phyloP scores from a whole-genome alignment of 2,329 filamentous ascomycete species.

The Aspergillus sp. region DNA sequence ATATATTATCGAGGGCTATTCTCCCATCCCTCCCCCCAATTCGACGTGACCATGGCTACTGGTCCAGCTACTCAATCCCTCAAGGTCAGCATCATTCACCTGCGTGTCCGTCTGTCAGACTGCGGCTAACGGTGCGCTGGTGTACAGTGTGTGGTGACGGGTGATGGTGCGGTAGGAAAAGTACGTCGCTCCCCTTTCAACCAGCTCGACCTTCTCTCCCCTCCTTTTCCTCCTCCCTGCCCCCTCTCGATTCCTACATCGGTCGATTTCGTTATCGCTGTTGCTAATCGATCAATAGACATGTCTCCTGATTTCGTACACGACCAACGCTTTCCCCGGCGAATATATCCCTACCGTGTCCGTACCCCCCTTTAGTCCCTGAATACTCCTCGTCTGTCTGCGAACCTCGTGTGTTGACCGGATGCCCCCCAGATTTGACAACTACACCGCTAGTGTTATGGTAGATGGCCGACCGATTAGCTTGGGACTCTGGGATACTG shows the following conservation, averaged over 20 bases:
- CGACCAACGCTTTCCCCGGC: conserved; percentile 98
- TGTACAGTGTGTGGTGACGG: conserved; percentile 92
- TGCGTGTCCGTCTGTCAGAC: conserved; percentile 19
- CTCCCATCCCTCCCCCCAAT: conserved; percentile 12
- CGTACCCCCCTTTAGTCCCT: conserved; percentile 28
- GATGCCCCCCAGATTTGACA: conserved; percentile 73
- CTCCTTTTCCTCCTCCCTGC: too few species aligned
- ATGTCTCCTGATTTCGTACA: conserved; percentile 98
- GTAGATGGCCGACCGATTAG: conserved; percentile 98
- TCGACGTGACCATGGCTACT: conserved; percentile 62
- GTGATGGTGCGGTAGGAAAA: conserved; percentile 99
- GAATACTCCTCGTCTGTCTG: conserved; percentile 8
- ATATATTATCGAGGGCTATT: conserved; percentile 2
- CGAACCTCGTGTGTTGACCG: conserved; percentile 22
- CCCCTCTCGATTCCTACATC: conserved; percentile 3
- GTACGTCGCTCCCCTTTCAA: conserved; percentile 53
- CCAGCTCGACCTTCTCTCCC: too few species aligned
- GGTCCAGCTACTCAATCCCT: conserved; percentile 84
- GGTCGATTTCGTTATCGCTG: neutral
- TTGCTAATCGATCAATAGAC: conserved; percentile 59
- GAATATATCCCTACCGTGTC: conserved; percentile 97
- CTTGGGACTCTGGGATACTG: conserved; percentile 96
- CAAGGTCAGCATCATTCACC: conserved; percentile 64
- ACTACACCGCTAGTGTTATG: conserved; percentile 99
- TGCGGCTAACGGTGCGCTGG: conserved; percentile 41